Conservation (phyloP, 169 alveolate genomes). For the Eimeria necatrix region DNA sequence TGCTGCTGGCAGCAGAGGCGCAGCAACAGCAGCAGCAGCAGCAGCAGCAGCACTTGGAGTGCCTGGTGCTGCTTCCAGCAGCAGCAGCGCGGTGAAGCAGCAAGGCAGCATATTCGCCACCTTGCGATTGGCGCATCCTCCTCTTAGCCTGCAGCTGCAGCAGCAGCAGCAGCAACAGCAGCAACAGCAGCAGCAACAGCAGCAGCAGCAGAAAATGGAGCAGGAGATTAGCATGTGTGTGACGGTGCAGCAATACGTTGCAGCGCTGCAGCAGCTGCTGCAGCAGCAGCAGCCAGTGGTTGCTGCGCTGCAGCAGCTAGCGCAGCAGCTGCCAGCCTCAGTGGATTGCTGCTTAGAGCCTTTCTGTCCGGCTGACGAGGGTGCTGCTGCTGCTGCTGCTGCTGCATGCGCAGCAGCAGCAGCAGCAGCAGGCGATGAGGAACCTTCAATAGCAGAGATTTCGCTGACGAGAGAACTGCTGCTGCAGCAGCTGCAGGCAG, state of each 20-base stretch:
- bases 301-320: conserved; percentile 56
- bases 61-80: not conserved
- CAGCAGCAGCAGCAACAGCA: conserved; percentile 41
- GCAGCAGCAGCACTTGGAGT: not conserved
- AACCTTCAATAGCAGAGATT: not conserved
- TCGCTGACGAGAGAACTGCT: conserved; percentile 23
- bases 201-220: not conserved
- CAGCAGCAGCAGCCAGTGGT: conserved; percentile 40
- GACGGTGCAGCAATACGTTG: conserved; percentile 46
- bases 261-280: conserved; percentile 55
- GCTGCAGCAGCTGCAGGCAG: conserved; percentile 2
- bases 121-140: conserved; percentile 41
- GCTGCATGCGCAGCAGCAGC: conserved; percentile 49
- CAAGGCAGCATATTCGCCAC: conserved; percentile 15
- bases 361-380: not conserved
- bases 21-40: conserved; percentile 44
- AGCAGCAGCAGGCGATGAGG: conserved; percentile 52
- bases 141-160: conserved; percentile 47
- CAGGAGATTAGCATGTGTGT: not conserved
- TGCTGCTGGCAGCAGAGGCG: not conserved
- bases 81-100: not conserved
- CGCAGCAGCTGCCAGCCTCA: conserved; percentile 41
- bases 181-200: conserved; percentile 11
- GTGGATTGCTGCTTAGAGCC: not conserved
- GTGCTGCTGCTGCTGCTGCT: conserved; percentile 53